Evolutionary conservation across 179 eudicot species (phyloP).

Genomic region (Camellia oleifera): DNA sequence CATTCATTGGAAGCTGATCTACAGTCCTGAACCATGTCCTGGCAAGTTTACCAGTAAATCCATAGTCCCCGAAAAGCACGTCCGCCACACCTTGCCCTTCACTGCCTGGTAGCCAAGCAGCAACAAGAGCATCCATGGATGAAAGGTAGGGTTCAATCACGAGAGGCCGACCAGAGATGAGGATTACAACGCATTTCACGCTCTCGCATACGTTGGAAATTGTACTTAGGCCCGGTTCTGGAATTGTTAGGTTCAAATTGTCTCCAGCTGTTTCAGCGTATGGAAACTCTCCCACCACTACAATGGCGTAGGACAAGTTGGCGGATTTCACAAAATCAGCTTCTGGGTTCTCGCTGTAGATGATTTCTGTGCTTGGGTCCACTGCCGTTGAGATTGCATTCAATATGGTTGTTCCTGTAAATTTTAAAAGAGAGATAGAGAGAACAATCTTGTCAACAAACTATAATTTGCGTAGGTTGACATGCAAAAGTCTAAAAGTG

Average conservation of each 20-base stretch:
- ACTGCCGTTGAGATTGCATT: conserved; percentile 51
- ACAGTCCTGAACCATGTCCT: conserved; percentile 67
- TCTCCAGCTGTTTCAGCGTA: conserved; percentile 65
- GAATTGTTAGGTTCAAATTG: conserved; percentile 51
- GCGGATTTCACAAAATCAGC: conserved; percentile 33
- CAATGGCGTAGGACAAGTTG: conserved; percentile 60
- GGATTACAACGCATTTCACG: conserved; percentile 54
- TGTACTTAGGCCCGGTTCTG: conserved; percentile 42
- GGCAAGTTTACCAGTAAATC: conserved; percentile 56
- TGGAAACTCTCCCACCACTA: conserved; percentile 72
- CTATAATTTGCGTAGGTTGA: neutral
- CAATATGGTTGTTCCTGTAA: conserved; percentile 68
- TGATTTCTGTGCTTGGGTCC: conserved; percentile 54
- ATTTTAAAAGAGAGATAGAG: neutral
- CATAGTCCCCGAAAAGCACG: conserved; percentile 63
- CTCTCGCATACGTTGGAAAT: conserved; percentile 47
- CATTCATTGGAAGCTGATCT: conserved; percentile 68
- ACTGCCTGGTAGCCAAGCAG: conserved; percentile 72
- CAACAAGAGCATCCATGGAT: conserved; percentile 57
- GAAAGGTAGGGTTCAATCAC: conserved; percentile 60
- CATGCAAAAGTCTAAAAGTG: neutral
- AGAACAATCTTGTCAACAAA: neutral
- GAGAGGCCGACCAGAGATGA: conserved; percentile 71
- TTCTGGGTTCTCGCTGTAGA: conserved; percentile 49
- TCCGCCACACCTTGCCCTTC: conserved; percentile 77